Percentiles rank a stretch among this genome's conserved stretches.
Conservation (phyloP, 805 yeast species). For the Wickerhamomyces chambardii region DNA sequence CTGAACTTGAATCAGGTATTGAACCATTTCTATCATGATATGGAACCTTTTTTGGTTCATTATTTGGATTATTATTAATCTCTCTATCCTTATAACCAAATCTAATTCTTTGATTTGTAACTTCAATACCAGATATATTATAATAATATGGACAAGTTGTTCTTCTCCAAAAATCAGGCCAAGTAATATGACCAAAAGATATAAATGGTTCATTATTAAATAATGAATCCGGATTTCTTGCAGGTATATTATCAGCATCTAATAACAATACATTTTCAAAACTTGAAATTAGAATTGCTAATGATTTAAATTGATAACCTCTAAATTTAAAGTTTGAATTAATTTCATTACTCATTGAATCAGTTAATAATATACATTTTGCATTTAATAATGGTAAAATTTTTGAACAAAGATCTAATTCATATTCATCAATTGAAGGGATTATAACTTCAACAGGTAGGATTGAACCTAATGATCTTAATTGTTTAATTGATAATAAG, state of each 20-base stretch:
- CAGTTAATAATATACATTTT: constrained; percentile 55
- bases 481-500: constrained; percentile 50
- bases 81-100: constrained; percentile 6
- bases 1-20: constrained; percentile 57
- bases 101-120: constrained; percentile 22
- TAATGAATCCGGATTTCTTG: constrained; percentile 45
- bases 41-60: constrained; percentile 19
- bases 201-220: constrained; percentile 45
- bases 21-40: constrained; percentile 54
- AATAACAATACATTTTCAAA: constrained; percentile 64
- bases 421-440: constrained; percentile 58
- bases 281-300: constrained; percentile 63
- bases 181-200: constrained; percentile 39
- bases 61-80: constrained; percentile 3
- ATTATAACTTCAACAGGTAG: constrained; percentile 74
- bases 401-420: constrained; percentile 52
- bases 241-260: constrained; percentile 72
- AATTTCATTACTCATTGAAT: constrained; percentile 40
- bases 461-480: constrained; percentile 49
- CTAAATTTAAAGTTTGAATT: constrained; percentile 38
- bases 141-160: constrained; percentile 65
- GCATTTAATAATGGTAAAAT: constrained; percentile 54
- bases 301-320: constrained; percentile 61
- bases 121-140: constrained; percentile 46
- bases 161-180: constrained; percentile 87